Evolutionary conservation across 139 green algal genomes (phyloP).

Genomic region (Picochlorum costavermella): DNA sequence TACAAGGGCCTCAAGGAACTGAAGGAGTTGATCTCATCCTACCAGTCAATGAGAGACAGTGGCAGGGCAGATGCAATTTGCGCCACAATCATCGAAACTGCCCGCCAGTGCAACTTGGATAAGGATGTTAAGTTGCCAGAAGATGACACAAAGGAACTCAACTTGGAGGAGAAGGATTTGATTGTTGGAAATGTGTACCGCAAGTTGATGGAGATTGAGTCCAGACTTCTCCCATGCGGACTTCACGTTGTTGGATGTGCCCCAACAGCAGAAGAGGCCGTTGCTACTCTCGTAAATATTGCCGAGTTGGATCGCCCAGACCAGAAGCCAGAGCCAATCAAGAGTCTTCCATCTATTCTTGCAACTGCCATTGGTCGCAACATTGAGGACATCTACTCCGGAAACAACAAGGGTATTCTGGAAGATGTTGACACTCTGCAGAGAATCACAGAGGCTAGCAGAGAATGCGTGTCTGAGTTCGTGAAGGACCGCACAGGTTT

Average conservation of each 20-base stretch:
- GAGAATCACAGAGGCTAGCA: constrained; percentile 59
- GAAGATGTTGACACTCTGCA: constrained; percentile 75
- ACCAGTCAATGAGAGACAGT: constrained; percentile 85
- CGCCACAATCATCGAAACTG: constrained; percentile 94
- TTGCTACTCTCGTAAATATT: constrained; percentile 98
- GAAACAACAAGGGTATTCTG: constrained; percentile 75
- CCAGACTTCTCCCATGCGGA: constrained; percentile 91
- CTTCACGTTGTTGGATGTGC: constrained; percentile 91
- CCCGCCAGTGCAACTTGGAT: constrained; percentile 94
- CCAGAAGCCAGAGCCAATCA: constrained; percentile 60
- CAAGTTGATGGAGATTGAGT: constrained; percentile 99
- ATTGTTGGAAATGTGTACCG: constrained; percentile 81
- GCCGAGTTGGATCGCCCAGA: constrained; percentile 89
- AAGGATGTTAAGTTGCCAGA: constrained; percentile 84
- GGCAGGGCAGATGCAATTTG: constrained; percentile 80
- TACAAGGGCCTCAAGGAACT: constrained; percentile 79
- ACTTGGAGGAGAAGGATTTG: constrained; percentile 66
- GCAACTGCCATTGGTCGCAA: constrained; percentile 70
- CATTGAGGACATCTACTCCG: constrained; percentile 92
- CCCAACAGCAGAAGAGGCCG: constrained; percentile 85
- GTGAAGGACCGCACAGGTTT: constrained; percentile 76
- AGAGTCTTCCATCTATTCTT: constrained; percentile 84
- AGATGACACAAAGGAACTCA: constrained; percentile 55
- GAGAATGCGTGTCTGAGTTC: constrained; percentile 73
- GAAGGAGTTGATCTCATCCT: constrained; percentile 92